Conservation (phyloP, 1,284 basidiomycete genomes). For the Uromyces viciae-fabae region DNA sequence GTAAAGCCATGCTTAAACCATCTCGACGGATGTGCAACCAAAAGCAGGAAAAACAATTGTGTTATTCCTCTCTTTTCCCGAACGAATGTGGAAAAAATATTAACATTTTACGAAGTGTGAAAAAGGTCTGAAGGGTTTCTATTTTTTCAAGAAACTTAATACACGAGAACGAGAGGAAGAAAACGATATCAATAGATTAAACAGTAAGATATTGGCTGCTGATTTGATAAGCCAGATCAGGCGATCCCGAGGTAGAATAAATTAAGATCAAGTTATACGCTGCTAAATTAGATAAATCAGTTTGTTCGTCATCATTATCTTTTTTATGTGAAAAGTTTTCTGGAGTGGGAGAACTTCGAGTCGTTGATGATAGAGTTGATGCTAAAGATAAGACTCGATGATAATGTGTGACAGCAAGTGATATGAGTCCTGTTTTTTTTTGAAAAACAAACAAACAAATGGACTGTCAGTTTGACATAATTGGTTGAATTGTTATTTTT, state of each 20-base stretch:
- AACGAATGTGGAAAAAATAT: no score
- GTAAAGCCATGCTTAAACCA: no score
- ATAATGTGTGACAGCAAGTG: constrained; percentile 78
- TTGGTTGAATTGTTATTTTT: no score
- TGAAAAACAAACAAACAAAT: not conserved
- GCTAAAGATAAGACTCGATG: constrained; percentile 63
- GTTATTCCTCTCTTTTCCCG: no score
- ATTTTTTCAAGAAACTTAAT: no score
- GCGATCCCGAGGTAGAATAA: constrained; percentile 70
- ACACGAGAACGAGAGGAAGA: no score
- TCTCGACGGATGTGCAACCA: no score
- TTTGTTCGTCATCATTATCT: not conserved
- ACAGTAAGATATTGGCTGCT: constrained; percentile 49
- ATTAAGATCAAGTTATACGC: constrained; percentile 84
- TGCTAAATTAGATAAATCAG: constrained; percentile 60
- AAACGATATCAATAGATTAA: constrained; percentile 19
- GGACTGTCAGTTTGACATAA: not conserved
- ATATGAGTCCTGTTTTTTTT: constrained; percentile 76
- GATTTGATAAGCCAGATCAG: constrained; percentile 56
- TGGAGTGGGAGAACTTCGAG: not conserved
- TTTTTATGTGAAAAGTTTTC: not conserved
- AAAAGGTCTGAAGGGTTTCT: no score
- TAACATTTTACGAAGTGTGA: no score
- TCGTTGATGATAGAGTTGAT: constrained; percentile 55
- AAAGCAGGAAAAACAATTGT: no score